Conservation (phyloP, 2,329 filamentous ascomycete species). For the Aspergillus japonicus region DNA sequence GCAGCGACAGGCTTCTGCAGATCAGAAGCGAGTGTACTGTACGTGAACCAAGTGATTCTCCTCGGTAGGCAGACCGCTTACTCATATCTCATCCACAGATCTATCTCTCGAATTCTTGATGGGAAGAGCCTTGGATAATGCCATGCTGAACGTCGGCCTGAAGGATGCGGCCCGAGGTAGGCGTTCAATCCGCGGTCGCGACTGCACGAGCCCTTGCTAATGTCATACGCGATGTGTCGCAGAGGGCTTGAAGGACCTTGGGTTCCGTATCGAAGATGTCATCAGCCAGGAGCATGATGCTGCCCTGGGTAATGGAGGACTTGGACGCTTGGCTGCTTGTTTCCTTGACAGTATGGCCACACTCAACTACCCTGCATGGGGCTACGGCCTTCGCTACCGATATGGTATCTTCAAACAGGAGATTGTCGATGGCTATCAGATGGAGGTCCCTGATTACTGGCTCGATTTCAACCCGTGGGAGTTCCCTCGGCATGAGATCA, state of each 20-base stretch:
- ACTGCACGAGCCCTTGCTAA: background rate
- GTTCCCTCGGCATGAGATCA: conserved; percentile 92
- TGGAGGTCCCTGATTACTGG: conserved; percentile 98
- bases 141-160: conserved; percentile 91
- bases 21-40: conserved; percentile 93
- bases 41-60: conserved; percentile 25
- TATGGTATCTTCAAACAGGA: conserved; percentile 99
- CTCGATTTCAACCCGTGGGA: conserved; percentile 99
- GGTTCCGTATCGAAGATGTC: conserved; percentile 95
- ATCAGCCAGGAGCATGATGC: conserved; percentile 95
- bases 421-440: conserved; percentile 95
- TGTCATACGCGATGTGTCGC: background rate
- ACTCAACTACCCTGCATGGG: conserved; percentile 94
- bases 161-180: conserved; percentile 80
- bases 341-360: conserved; percentile 95
- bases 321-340: conserved; percentile 91
- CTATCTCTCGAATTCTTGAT: conserved; percentile 96
- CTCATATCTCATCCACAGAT: conserved; percentile 48
- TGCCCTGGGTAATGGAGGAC: conserved; percentile 90
- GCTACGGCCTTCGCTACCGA: conserved; percentile 90
- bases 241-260: conserved; percentile 85
- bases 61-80: background rate
- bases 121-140: conserved; percentile 95
- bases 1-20: conserved; percentile 86
- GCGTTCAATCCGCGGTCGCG: conserved; percentile 21